Percentiles rank a stretch among this genome's conserved stretches.
Evolutionary conservation across 1,139 yeast species (phyloP).

Genomic region (Pneumocystis sp.): DNA sequence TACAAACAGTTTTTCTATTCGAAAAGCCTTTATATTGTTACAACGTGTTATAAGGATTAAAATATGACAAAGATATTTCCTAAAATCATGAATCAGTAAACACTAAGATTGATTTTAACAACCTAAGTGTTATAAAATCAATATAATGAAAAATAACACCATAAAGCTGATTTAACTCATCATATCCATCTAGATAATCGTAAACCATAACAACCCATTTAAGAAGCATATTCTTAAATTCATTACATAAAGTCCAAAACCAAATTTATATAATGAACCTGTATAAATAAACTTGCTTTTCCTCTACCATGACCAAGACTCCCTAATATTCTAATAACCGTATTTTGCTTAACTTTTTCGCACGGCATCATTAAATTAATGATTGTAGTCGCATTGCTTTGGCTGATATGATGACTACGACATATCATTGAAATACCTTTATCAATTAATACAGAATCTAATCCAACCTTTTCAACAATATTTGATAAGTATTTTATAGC

Average conservation of each 20-base stretch:
- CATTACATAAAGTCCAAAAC: not conserved
- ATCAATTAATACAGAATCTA: not conserved
- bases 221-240: slow-evolving; percentile 3
- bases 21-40: slow-evolving; percentile 23
- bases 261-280: slow-evolving; percentile 2
- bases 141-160: slow-evolving; percentile 29
- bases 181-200: slow-evolving; percentile 1
- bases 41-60: slow-evolving; percentile 25
- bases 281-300: slow-evolving; percentile 5
- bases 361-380: slow-evolving; percentile 9
- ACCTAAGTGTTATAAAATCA: slow-evolving; percentile 30
- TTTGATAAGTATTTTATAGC: not conserved
- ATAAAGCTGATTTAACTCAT: slow-evolving; percentile 16
- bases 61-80: slow-evolving; percentile 19
- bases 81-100: not conserved
- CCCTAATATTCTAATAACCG: slow-evolving; percentile 9
- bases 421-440: not conserved
- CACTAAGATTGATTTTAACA: slow-evolving; percentile 20
- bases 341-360: slow-evolving; percentile 5
- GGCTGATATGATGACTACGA: not conserved
- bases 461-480: not conserved
- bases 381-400: not conserved
- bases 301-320: slow-evolving; percentile 11
- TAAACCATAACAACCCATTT: slow-evolving; percentile 12
- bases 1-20: slow-evolving; percentile 20